Evolutionary conservation across 495 filamentous ascomycete genomes (phyloP).

Genomic region (Evernia prunastri): DNA sequence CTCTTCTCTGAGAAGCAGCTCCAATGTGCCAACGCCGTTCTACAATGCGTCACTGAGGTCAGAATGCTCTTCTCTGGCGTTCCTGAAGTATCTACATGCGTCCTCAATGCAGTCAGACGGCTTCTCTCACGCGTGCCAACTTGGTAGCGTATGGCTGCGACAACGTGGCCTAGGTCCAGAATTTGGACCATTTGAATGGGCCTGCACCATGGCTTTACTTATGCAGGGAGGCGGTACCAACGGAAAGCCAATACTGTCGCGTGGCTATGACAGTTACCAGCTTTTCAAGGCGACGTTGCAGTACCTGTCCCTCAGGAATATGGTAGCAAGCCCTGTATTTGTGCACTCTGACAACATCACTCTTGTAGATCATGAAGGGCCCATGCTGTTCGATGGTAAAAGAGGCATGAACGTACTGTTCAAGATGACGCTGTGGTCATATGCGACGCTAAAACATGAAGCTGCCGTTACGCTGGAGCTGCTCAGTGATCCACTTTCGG

Average conservation of each 20-base stretch:
- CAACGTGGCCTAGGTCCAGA: constrained; percentile 88
- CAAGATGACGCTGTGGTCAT: constrained; percentile 88
- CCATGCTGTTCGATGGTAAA: constrained; percentile 56
- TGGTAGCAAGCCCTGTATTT: constrained; percentile 56
- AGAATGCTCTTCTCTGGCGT: constrained; percentile 65
- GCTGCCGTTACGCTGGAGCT: constrained; percentile 62
- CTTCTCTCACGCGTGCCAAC: constrained; percentile 74
- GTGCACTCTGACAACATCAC: constrained; percentile 39
- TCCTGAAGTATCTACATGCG: constrained; percentile 64
- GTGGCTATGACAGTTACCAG: constrained; percentile 83
- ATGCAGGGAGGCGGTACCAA: constrained; percentile 66
- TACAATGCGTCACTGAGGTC: constrained; percentile 82
- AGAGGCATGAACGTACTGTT: constrained; percentile 76
- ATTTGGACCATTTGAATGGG: constrained; percentile 92
- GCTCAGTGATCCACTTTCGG: constrained; percentile 63
- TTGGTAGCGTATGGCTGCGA: constrained; percentile 81
- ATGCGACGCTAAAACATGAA: constrained; percentile 62
- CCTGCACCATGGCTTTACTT: constrained; percentile 66
- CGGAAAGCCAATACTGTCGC: constrained; percentile 62
- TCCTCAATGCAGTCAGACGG: constrained; percentile 58
- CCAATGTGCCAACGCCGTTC: constrained; percentile 57
- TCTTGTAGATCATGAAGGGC: constrained; percentile 32
- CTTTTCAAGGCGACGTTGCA: constrained; percentile 89
- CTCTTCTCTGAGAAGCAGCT: constrained; percentile 26
- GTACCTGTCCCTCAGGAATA: constrained; percentile 65